These are phyloP conservation scores for Spathaspora arborariae DNA, from an alignment of 805 yeast genomes.

Conservation along the genomic window DNA sequence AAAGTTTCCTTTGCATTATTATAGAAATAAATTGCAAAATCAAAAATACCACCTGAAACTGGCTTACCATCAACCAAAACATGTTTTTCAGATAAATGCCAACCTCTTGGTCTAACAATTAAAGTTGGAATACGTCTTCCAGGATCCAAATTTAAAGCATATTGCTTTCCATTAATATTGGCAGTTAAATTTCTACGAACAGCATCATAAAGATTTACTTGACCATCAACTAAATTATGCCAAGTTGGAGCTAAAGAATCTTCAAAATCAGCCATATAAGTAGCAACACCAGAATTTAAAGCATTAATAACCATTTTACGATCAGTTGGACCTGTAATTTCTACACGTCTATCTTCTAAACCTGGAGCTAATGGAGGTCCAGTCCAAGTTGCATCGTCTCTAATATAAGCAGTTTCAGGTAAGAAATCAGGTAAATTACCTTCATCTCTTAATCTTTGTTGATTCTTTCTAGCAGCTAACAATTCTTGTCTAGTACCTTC, in stretches of 20 bases:
- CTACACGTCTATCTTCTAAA: slow-evolving; percentile 69
- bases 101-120: slow-evolving; percentile 84
- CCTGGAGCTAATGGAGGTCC: slow-evolving; percentile 74
- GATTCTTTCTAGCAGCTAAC: slow-evolving; percentile 56
- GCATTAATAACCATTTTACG: slow-evolving; percentile 83
- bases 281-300: slow-evolving; percentile 70
- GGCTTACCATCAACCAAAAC: slow-evolving; percentile 71
- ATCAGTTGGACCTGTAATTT: slow-evolving; percentile 84
- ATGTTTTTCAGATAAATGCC: slow-evolving; percentile 80
- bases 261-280: slow-evolving; percentile 85
- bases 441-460: slow-evolving; percentile 58
- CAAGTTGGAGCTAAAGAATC: slow-evolving; percentile 85
- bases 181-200: slow-evolving; percentile 57
- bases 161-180: slow-evolving; percentile 41
- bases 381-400: slow-evolving; percentile 72
- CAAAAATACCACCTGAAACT: slow-evolving; percentile 72
- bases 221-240: slow-evolving; percentile 76
- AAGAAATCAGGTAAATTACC: slow-evolving; percentile 63
- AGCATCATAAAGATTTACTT: slow-evolving; percentile 73
- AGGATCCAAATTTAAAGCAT: slow-evolving; percentile 41
- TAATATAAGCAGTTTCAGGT: slow-evolving; percentile 63
- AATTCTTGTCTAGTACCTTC: slow-evolving; percentile 56
- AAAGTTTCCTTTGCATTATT: slow-evolving; percentile 66
- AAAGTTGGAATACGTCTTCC: slow-evolving; percentile 67
- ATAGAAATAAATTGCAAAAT: slow-evolving; percentile 73